Conservation (phyloP, 257 asterid genomes). For the Parsonsia alboflavescens region DNA sequence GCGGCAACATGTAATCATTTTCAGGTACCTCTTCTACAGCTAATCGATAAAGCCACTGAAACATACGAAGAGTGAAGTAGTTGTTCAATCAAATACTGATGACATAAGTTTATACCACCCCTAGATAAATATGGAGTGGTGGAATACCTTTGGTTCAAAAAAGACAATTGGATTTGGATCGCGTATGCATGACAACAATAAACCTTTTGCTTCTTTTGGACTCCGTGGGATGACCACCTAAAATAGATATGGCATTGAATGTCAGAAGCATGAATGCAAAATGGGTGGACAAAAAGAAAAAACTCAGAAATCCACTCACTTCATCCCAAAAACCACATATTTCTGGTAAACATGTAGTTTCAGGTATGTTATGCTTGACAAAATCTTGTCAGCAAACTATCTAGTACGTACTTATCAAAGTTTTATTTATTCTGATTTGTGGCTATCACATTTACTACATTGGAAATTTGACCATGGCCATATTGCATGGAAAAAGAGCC, state of each 20-base stretch:
- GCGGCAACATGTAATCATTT: slow-evolving; percentile 76
- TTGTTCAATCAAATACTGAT: background rate
- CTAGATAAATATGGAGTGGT: background rate
- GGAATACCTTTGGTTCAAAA: slow-evolving; percentile 86
- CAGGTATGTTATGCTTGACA: background rate
- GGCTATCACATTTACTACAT: background rate
- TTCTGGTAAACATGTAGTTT: too few relatives aligned
- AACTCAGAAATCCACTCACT: background rate
- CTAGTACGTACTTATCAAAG: too few relatives aligned
- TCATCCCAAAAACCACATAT: background rate
- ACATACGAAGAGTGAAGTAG: background rate
- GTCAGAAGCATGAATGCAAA: background rate
- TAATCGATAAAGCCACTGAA: slow-evolving; percentile 90
- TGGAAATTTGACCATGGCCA: background rate
- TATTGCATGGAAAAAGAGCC: background rate
- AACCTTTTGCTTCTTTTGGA: slow-evolving; percentile 91
- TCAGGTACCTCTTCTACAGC: slow-evolving; percentile 97
- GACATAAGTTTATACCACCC: background rate
- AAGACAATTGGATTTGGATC: slow-evolving; percentile 94
- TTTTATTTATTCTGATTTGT: background rate
- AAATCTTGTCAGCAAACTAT: background rate
- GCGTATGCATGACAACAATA: slow-evolving; percentile 71
- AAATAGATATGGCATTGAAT: slow-evolving; percentile 9
- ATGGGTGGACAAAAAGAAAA: background rate
- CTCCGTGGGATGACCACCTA: slow-evolving; percentile 98